Percentiles rank a stretch among this genome's conserved stretches.
These are phyloP conservation scores for Diaporthe ampelina DNA, from an alignment of 2,329 filamentous ascomycete genomes.

Conservation along the genomic window DNA sequence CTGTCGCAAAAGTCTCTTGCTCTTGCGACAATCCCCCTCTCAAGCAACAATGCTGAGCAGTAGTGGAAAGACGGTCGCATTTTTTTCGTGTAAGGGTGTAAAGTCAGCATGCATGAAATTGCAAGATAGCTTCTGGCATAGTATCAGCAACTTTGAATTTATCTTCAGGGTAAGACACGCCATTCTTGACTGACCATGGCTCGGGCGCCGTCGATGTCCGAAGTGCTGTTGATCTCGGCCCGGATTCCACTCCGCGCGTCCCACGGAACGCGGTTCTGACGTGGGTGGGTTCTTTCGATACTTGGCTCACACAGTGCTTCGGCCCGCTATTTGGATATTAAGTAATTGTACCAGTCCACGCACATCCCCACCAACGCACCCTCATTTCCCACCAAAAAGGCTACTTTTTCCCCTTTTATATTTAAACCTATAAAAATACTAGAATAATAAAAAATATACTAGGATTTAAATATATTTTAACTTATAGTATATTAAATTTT, in stretches of 20 bases:
- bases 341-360: too few relatives aligned
- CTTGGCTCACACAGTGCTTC: neutral
- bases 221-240: neutral
- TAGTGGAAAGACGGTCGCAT: neutral
- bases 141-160: neutral
- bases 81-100: neutral
- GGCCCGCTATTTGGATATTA: too few relatives aligned
- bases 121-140: neutral
- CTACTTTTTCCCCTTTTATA: too few relatives aligned
- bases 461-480: too few relatives aligned
- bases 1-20: neutral
- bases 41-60: neutral
- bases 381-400: too few relatives aligned
- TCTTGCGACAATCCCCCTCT: neutral
- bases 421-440: too few relatives aligned
- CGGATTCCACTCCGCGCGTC: neutral
- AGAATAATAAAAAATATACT: too few relatives aligned
- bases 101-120: neutral
- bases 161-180: neutral
- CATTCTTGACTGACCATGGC: neutral
- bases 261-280: neutral
- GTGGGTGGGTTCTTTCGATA: neutral
- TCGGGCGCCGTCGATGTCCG: neutral
- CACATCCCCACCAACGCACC: too few relatives aligned
- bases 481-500: too few relatives aligned